Percentiles rank a stretch among this genome's conserved stretches.
These are phyloP conservation scores for Nicotiana noctiflora DNA, from an alignment of 257 asterid species.

Conservation along the genomic window DNA sequence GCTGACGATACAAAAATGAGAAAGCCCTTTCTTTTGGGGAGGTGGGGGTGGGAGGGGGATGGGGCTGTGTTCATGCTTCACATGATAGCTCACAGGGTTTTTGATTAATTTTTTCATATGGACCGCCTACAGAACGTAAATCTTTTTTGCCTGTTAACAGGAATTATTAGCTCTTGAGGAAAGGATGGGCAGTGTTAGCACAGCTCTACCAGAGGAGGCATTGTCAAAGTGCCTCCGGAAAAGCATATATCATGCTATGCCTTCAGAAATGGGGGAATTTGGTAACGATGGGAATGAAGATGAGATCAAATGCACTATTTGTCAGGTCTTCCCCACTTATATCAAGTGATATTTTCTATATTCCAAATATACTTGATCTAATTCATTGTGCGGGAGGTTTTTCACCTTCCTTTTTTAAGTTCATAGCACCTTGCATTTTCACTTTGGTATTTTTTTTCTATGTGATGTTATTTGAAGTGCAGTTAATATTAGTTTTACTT, in stretches of 20 bases:
- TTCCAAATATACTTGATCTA: neutral
- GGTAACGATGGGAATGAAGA: constrained; percentile 37
- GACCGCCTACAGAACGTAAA: neutral
- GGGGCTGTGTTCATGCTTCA: neutral
- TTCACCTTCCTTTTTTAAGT: neutral
- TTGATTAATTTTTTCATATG: neutral
- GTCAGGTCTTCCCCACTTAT: constrained; percentile 52
- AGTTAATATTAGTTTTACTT: neutral
- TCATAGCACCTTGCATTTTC: neutral
- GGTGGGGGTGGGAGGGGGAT: neutral
- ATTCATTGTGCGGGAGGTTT: neutral
- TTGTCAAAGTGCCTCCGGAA: constrained; percentile 52
- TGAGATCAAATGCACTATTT: constrained; percentile 70
- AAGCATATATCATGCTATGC: constrained; percentile 33
- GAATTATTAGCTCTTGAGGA: constrained; percentile 90
- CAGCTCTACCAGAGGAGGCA: constrained; percentile 76
- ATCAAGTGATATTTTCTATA: neutral
- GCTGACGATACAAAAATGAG: too few relatives aligned
- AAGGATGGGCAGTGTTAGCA: constrained; percentile 88
- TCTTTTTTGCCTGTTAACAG: constrained; percentile 26
- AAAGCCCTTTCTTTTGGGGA: neutral
- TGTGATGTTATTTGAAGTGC: neutral
- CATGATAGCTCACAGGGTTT: neutral
- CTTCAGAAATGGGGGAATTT: constrained; percentile 17
- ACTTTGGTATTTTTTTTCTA: neutral